Evolutionary conservation across 352 stramenopile species (phyloP), one percentile per base, ranked within the genome.

Genomic region (Phytophthora sp.): DNA sequence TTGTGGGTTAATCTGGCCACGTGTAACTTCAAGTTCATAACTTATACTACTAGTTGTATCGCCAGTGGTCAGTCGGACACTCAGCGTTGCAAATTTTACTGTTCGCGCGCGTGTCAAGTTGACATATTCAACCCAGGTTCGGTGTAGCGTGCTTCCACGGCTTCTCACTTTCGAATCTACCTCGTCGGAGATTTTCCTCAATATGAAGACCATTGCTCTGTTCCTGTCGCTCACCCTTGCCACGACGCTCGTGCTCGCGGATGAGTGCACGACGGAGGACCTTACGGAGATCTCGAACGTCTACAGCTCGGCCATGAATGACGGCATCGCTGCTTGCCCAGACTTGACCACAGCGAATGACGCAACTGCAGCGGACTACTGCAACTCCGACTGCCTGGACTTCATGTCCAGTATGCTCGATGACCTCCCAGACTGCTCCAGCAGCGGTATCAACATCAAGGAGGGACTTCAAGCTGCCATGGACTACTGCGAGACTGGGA

Each of bases 391-490:
- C 30, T 79, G 66, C 15, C 15, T 73, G 11, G 12, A 52, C 1
- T 62, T 66, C 36, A 57, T 76, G 42, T 35, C 35, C 9, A 21
- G 49, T 5, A 51, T 75, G 54, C 18, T 66, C 11, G 36, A 51
- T 7, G 4, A 63, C 16, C 49, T 79, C 8, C 71, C 71, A 11
- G 55, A 76, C 38, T 79, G 71, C 29, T 62, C 65, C 12, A 63
- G 9, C 8, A 49, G 49, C 33, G 71, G 66, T 18, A 29, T 79
- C 24, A 73, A 66, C 51, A 23, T 75, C 20, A 63, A 68, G n/a
- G 23, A 50, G 12, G 50, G 38, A 1, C 16, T 79, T 16, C 36
- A 59, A 50, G 20, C 35, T 21, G 26, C 60, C 7, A 30, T 76
- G 13, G 57, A 64, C 21, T 66, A 55, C 44, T 76, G 71, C 41